phyloP scores from a whole-genome alignment of 305 asterid genomes.

The Fraxinus latifolia region DNA sequence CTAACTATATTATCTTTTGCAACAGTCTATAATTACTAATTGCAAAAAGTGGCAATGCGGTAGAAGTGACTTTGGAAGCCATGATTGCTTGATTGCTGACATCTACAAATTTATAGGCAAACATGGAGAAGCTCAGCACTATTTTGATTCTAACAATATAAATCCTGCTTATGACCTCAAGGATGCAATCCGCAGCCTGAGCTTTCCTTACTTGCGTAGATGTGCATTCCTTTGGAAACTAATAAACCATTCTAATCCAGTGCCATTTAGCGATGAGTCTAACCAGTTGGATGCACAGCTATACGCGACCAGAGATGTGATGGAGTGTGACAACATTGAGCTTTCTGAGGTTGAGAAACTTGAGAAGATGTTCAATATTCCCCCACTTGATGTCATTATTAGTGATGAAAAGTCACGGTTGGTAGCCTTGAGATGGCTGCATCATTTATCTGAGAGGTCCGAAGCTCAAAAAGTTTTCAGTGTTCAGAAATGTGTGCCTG shows the following conservation, averaged over 20 bases:
- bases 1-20: constrained; percentile 22
- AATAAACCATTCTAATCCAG: constrained; percentile 48
- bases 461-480: constrained; percentile 36
- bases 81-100: constrained; percentile 58
- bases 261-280: constrained; percentile 58
- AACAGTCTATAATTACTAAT: constrained; percentile 59
- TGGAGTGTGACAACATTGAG: constrained; percentile 35
- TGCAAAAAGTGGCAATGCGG: constrained; percentile 32
- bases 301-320: constrained; percentile 30
- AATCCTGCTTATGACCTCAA: constrained; percentile 47
- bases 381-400: constrained; percentile 52
- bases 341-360: constrained; percentile 57
- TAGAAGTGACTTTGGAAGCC: constrained; percentile 35
- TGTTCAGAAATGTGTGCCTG: constrained; percentile 58
- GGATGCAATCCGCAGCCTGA: constrained; percentile 67
- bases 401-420: constrained; percentile 50
- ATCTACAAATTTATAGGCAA: constrained; percentile 47
- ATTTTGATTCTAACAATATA: constrained; percentile 48
- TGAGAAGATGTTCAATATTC: constrained; percentile 73
- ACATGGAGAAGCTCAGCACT: constrained; percentile 42
- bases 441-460: constrained; percentile 47
- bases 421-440: constrained; percentile 61
- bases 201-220: constrained; percentile 81
- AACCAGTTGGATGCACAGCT: constrained; percentile 43
- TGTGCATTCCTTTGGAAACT: constrained; percentile 92